Conservation (phyloP, 805 yeast genomes). For the Candida awuae region DNA sequence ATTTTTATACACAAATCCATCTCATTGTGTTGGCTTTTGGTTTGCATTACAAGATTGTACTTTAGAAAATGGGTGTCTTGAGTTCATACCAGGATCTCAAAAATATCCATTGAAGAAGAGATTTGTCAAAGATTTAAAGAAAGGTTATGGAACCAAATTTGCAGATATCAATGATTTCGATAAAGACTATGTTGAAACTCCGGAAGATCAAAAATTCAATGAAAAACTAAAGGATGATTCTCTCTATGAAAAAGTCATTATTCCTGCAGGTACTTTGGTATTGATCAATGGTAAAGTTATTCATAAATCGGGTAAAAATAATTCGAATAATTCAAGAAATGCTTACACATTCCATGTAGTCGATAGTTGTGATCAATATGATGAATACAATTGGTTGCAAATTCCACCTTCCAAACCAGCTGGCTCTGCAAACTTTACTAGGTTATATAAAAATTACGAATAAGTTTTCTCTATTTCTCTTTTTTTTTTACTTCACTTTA, state of each 20-base stretch:
- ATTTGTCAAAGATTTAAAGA: constrained; percentile 47
- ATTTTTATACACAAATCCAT: constrained; percentile 65
- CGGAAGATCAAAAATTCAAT: constrained; percentile 20
- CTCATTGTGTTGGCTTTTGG: constrained; percentile 73
- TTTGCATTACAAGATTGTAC: constrained; percentile 73
- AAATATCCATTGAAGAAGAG: constrained; percentile 48
- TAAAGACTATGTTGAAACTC: constrained; percentile 16
- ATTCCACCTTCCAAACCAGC: constrained; percentile 45
- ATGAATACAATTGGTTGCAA: constrained; percentile 66
- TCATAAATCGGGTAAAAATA: constrained; percentile 61
- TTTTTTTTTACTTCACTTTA: not conserved
- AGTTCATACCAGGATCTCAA: constrained; percentile 66
- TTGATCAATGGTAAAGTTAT: constrained; percentile 64
- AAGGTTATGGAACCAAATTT: constrained; percentile 51
- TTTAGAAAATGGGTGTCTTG: constrained; percentile 56
- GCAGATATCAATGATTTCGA: constrained; percentile 23
- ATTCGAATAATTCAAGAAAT: constrained; percentile 48
- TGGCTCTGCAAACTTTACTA: constrained; percentile 57
- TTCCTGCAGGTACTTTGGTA: constrained; percentile 66
- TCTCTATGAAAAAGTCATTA: constrained; percentile 44
- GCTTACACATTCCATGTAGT: constrained; percentile 78
- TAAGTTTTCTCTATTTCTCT: not conserved
- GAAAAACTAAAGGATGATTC: constrained; percentile 28
- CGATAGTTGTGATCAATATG: constrained; percentile 58
- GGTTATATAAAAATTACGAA: constrained; percentile 27